phyloP scores from a whole-genome alignment of 768 basidiomycete genomes.

The Hypholoma fasciculare region DNA sequence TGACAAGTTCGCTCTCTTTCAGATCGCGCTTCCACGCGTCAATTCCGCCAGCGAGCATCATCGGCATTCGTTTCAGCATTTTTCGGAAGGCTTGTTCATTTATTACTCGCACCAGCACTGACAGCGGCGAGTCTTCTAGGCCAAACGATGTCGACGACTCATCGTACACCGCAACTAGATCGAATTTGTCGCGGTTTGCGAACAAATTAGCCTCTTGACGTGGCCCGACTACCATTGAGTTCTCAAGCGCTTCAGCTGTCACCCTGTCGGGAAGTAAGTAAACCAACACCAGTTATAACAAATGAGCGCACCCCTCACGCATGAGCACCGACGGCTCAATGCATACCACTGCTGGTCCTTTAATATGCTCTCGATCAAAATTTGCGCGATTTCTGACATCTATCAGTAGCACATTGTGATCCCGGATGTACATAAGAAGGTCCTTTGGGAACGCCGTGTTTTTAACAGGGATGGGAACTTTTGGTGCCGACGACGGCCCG shows the following conservation, averaged over 20 bases:
- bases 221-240: constrained; percentile 71
- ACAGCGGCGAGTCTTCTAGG: constrained; percentile 49
- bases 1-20: constrained; percentile 34
- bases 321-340: constrained; percentile 79
- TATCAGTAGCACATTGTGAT: constrained; percentile 70
- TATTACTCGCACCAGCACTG: constrained; percentile 64
- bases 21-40: constrained; percentile 75
- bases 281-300: constrained; percentile 6
- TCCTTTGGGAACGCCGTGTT: constrained; percentile 62
- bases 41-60: constrained; percentile 83
- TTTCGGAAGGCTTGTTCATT: constrained; percentile 74
- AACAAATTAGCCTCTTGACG: constrained; percentile 74
- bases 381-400: constrained; percentile 82
- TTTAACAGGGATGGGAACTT: constrained; percentile 48
- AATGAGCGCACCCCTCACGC: constrained; percentile 59
- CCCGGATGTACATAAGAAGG: constrained; percentile 55
- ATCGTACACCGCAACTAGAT: constrained; percentile 88
- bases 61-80: constrained; percentile 71
- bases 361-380: constrained; percentile 75
- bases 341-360: constrained; percentile 69
- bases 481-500: constrained; percentile 37
- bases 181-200: constrained; percentile 82
- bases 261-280: constrained; percentile 44
- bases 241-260: constrained; percentile 66
- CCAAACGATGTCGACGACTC: constrained; percentile 52